A percentile compares a stretch with the other conserved stretches of the same genome.
These are phyloP conservation scores for Naganishia randhawae DNA, from an alignment of 768 basidiomycete species.

Conservation along the genomic window DNA sequence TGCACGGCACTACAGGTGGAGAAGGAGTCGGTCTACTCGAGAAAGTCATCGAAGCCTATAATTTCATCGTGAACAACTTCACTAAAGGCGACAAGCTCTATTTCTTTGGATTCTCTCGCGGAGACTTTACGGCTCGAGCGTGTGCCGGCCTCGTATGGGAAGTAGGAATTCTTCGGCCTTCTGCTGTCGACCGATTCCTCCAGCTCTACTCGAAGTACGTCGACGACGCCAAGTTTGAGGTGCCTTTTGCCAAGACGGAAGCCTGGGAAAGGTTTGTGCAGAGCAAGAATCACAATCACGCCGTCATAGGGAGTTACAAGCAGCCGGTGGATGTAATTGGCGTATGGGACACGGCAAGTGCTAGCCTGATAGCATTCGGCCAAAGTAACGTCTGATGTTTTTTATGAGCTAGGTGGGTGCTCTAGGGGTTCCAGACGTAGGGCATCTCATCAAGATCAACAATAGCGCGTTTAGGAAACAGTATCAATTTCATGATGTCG, in stretches of 20 bases:
- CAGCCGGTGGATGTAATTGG: slow-evolving; percentile 20
- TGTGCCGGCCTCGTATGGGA: slow-evolving; percentile 72
- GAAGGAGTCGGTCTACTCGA: slow-evolving; percentile 12
- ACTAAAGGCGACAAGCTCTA: slow-evolving; percentile 64
- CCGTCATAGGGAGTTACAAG: slow-evolving; percentile 8
- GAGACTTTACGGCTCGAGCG: slow-evolving; percentile 66
- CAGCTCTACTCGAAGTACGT: slow-evolving; percentile 10
- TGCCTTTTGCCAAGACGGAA: slow-evolving; percentile 1
- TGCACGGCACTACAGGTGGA: slow-evolving; percentile 2
- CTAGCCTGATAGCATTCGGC: too few relatives aligned
- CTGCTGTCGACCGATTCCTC: background rate
- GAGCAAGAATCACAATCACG: background rate
- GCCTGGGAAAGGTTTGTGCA: slow-evolving; percentile 10
- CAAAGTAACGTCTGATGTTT: too few relatives aligned
- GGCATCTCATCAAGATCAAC: slow-evolving; percentile 3
- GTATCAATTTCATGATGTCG: slow-evolving; percentile 21
- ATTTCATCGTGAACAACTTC: slow-evolving; percentile 20
- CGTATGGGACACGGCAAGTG: slow-evolving; percentile 18
- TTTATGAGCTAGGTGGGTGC: too few relatives aligned
- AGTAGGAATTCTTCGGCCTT: slow-evolving; percentile 32
- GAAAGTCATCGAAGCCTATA: slow-evolving; percentile 24
- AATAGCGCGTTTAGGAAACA: background rate
- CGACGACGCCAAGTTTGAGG: background rate
- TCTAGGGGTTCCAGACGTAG: slow-evolving; percentile 11
- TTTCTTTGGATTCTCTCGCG: slow-evolving; percentile 79